Base-by-base conservation (phyloP, 2,329 filamentous ascomycete species). In the Dactylonectria estremocensis region DNA sequence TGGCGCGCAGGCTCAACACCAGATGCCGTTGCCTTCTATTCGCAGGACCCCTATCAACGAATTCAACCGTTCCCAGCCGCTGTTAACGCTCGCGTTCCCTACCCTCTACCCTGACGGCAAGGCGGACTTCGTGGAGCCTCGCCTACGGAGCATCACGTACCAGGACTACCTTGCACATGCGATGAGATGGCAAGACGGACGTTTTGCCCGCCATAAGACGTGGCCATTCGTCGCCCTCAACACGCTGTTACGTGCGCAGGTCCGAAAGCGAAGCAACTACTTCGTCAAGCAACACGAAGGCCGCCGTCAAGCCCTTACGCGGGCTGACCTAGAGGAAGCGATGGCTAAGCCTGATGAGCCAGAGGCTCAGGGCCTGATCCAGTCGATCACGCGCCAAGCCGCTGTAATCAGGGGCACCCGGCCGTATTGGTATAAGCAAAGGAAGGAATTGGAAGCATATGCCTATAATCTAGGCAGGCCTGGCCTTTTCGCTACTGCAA, bases 21-120 rank as follows among this genome's bases (percentile, higher is more conserved):
- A 40, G 35, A 40, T 40, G 35, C 35, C 11, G 1, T 1, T 40
- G 1, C 35, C 35, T 40, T 40, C 35, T 3, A 40, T 40, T 40
- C 35, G 35, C 35, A 40, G 35, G 35, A 40, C 35, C 14, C 24
- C 52, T 55, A 55, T 55, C 3, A 55, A 55, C 11, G 52, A 55
- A 55, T 55, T 55, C 52, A 55, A 55, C 52, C 52, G 52, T 40
- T 55, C 52, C 52, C 31, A 55, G 33, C 52, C 52, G 52, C 52
- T 55, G 52, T 24, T 55, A 14, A 7, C 52, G 52, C 52, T 55
- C 52, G 52, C 31, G 52, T 55, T 55, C 52, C 52, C 52, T 11
- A 55, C 52, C 1, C 52, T 55, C 52, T 55, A 55, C 52, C 52
- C 52, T 40, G 52, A 55, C 52, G 52, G 52, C 33, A 55, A 55